Conservation (phyloP, 148 eudicot species). For the Camellia sinensis region DNA sequence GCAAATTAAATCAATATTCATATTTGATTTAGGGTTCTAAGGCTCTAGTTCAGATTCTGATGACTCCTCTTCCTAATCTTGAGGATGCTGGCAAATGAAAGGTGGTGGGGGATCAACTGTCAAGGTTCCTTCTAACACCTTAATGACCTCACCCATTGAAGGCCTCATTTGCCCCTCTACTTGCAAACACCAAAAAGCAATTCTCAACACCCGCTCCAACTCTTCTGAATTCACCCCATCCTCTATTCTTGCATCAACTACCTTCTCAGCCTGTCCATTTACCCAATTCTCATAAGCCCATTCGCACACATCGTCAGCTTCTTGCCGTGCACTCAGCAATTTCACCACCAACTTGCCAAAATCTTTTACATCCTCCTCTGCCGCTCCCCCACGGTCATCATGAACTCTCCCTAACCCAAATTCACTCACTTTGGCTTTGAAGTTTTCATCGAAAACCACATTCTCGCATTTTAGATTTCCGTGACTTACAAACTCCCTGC, state of each 20-base stretch:
- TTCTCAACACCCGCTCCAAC: constrained; percentile 50
- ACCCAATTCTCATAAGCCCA: constrained; percentile 49
- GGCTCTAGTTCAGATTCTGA: constrained; percentile 19
- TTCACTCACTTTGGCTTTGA: constrained; percentile 53
- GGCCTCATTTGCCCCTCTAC: constrained; percentile 53
- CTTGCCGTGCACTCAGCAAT: constrained; percentile 38
- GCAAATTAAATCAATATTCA: neutral
- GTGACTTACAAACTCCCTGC: constrained; percentile 60
- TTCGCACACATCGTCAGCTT: constrained; percentile 29
- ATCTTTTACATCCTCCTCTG: constrained; percentile 44
- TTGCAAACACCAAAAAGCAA: constrained; percentile 67
- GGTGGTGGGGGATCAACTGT: constrained; percentile 55
- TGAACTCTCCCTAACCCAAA: constrained; percentile 32
- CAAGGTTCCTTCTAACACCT: constrained; percentile 57
- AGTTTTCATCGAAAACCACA: constrained; percentile 46
- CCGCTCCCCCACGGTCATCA: constrained; percentile 18
- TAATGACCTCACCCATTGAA: constrained; percentile 68
- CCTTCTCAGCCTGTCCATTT: constrained; percentile 26
- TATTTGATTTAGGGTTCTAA: constrained; percentile 4
- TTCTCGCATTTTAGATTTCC: constrained; percentile 51
- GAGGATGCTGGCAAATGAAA: constrained; percentile 21
- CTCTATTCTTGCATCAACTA: constrained; percentile 39
- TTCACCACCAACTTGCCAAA: constrained; percentile 49
- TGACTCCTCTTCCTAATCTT: constrained; percentile 16
- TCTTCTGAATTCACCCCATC: constrained; percentile 42